phyloP scores from a whole-genome alignment of 2,329 filamentous ascomycete genomes.

The Phaeosphaeriaceae sp. region DNA sequence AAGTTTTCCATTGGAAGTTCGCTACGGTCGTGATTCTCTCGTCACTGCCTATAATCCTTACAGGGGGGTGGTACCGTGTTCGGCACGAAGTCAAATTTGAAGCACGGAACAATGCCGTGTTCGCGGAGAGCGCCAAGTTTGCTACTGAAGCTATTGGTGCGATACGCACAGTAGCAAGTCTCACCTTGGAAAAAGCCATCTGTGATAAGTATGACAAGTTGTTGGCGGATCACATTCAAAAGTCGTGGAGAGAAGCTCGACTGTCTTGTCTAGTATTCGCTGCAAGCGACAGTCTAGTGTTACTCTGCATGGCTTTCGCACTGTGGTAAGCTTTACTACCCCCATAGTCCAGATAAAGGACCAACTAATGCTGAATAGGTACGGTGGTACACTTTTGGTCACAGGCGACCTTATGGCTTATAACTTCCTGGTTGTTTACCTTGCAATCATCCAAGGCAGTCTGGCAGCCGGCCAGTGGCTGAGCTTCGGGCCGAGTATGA shows the following conservation, averaged over 20 bases:
- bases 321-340: constrained; percentile 32
- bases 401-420: constrained; percentile 21
- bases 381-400: constrained; percentile 31
- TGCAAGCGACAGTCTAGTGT: constrained; percentile 65
- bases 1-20: constrained; percentile 83
- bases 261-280: constrained; percentile 27
- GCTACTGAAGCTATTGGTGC: constrained; percentile 92
- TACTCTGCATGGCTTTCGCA: constrained; percentile 53
- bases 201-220: constrained; percentile 72
- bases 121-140: constrained; percentile 80
- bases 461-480: constrained; percentile 20
- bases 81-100: constrained; percentile 52
- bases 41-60: constrained; percentile 73
- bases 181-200: constrained; percentile 85
- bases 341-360: constrained; percentile 5
- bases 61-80: constrained; percentile 80
- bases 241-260: constrained; percentile 73
- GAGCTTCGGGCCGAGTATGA: constrained; percentile 35
- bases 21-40: constrained; percentile 75
- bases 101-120: constrained; percentile 69
- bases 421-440: constrained; percentile 33
- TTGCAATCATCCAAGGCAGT: constrained; percentile 34
- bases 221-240: constrained; percentile 71
- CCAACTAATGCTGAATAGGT: constrained; percentile 12
- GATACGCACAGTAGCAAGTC: constrained; percentile 89